phyloP scores from a whole-genome alignment of 2,329 filamentous ascomycete species.

The Lachnellula cervina region DNA sequence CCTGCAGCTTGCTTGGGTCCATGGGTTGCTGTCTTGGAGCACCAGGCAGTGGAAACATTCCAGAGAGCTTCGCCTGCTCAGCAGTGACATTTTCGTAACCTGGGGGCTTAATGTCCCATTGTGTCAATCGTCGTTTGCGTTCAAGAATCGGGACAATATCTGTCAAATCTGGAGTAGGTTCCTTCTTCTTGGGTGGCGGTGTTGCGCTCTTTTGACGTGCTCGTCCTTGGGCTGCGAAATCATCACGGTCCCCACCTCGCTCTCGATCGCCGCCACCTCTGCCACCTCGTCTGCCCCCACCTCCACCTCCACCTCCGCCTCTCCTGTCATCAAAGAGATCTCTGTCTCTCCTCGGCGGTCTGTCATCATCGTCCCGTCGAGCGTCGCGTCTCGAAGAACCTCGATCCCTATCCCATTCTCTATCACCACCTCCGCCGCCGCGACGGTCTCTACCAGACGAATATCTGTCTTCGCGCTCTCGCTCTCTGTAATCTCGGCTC shows the following conservation, averaged over 20 bases:
- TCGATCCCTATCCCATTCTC: conserved; percentile 72
- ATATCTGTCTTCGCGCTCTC: conserved; percentile 91
- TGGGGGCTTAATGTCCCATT: conserved; percentile 99
- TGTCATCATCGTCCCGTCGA: conserved; percentile 63
- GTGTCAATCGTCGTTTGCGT: conserved; percentile 86
- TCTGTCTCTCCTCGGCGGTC: conserved; percentile 47
- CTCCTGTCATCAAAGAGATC: conserved; percentile 61
- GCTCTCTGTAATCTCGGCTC: conserved; percentile 85
- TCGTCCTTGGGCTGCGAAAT: conserved; percentile 26
- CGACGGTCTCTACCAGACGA: conserved; percentile 57
- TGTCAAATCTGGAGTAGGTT: conserved; percentile 92
- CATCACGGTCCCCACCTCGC: conserved; percentile 42
- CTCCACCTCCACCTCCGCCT: conserved; percentile 40
- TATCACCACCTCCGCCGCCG: conserved; percentile 52
- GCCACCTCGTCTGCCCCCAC: conserved; percentile 42
- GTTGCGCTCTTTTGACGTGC: conserved; percentile 62
- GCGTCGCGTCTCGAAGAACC: conserved; percentile 56
- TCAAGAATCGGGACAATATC: conserved; percentile 76
- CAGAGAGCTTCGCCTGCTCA: conserved; percentile 95
- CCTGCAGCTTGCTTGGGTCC: conserved; percentile 89
- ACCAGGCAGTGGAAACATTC: conserved; percentile 97
- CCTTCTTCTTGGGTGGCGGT: conserved; percentile 82
- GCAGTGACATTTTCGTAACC: conserved; percentile 98
- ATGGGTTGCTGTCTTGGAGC: conserved; percentile 92
- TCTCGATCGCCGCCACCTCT: conserved; percentile 39